A percentile compares a stretch with the other conserved stretches of the same genome.
Conservation (phyloP, 768 basidiomycete species). For the Cystofilobasidium macerans region DNA sequence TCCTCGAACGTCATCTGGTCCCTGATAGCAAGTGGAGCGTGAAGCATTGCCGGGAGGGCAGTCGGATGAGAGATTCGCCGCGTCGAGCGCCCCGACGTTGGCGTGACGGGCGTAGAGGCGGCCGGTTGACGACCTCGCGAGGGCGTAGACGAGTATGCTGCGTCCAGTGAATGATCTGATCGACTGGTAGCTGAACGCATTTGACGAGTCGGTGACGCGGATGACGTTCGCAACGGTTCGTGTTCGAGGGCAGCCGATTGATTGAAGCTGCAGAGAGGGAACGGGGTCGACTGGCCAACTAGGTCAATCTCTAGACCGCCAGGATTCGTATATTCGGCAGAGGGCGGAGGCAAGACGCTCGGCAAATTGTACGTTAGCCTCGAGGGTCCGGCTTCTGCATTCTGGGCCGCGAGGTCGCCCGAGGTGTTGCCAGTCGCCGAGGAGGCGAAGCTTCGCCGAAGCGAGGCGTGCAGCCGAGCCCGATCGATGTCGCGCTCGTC, state of each 20-base stretch:
- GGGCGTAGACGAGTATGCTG: too few species aligned
- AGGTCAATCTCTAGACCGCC: too few species aligned
- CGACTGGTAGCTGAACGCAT: too few species aligned
- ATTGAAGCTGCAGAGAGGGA: too few species aligned
- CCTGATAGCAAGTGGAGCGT: not conserved
- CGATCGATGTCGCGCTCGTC: not conserved
- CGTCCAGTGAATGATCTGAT: too few species aligned
- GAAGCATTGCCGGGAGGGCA: too few species aligned
- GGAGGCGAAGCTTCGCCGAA: not conserved
- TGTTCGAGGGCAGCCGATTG: not conserved
- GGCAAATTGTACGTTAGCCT: not conserved
- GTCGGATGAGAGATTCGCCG: too few species aligned
- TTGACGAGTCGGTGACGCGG: not conserved
- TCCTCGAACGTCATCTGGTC: slow-evolving; percentile 20
- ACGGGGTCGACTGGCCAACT: too few species aligned
- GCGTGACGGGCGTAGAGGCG: too few species aligned
- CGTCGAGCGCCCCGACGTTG: too few species aligned
- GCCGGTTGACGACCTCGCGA: too few species aligned
- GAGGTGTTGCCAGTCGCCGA: not conserved
- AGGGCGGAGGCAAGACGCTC: not conserved
- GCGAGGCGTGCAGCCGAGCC: not conserved
- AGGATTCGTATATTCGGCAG: too few species aligned
- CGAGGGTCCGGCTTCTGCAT: not conserved
- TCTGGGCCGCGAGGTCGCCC: not conserved
- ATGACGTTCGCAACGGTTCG: not conserved